These are phyloP conservation scores for Penicillium simplicissimum DNA, from an alignment of 495 filamentous ascomycete species.

Conservation along the genomic window DNA sequence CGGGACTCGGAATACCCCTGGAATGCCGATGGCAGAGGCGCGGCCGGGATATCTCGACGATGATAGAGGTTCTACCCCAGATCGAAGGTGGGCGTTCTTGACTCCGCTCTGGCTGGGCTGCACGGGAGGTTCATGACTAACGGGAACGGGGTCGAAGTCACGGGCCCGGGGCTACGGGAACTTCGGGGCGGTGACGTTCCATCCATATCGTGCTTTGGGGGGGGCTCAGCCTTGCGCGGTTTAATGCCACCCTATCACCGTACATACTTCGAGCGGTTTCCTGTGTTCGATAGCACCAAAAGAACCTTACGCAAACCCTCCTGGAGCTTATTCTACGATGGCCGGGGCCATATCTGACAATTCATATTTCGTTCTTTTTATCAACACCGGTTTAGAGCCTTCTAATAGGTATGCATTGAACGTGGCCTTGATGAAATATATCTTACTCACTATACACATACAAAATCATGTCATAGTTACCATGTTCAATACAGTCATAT, in stretches of 20 bases:
- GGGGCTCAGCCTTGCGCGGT: constrained; percentile 3
- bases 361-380: neutral
- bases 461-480: neutral
- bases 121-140: constrained; percentile 3
- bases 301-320: neutral
- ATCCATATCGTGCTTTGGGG: too few species aligned
- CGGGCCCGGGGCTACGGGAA: neutral
- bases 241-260: neutral
- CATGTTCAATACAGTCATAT: neutral
- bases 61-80: neutral
- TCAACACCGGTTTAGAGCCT: neutral
- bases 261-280: neutral
- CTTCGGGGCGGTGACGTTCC: constrained; percentile 2
- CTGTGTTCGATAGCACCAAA: neutral
- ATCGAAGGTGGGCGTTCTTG: neutral
- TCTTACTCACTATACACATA: neutral
- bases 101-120: neutral
- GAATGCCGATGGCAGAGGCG: neutral
- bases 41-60: neutral
- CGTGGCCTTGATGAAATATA: neutral
- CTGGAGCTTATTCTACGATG: neutral
- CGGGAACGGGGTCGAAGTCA: constrained; percentile 1
- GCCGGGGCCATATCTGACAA: neutral
- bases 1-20: neutral
- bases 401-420: neutral